These are phyloP conservation scores for Annulohypoxylon stygium DNA, from an alignment of 495 filamentous ascomycete genomes.

Conservation along the genomic window DNA sequence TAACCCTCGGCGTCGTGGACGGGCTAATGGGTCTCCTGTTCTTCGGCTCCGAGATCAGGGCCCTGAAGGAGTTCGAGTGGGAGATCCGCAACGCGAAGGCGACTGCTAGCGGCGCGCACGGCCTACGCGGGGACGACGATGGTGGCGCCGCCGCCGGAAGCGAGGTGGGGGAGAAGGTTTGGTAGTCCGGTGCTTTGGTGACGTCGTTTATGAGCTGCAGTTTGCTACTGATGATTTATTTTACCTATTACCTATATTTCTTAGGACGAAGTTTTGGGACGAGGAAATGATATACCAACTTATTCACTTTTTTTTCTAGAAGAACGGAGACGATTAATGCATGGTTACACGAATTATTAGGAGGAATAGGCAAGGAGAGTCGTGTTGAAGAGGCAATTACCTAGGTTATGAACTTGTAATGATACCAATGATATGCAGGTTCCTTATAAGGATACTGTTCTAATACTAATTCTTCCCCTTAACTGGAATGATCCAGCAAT, in stretches of 20 bases:
- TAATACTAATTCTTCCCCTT: slow-evolving; percentile 26
- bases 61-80: slow-evolving; percentile 95
- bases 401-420: slow-evolving; percentile 17
- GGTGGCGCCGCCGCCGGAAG: slow-evolving; percentile 30
- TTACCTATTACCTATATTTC: background rate
- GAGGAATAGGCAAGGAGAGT: background rate
- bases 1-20: slow-evolving; percentile 81
- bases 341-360: background rate
- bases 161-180: slow-evolving; percentile 28
- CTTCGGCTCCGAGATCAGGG: slow-evolving; percentile 82
- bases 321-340: background rate
- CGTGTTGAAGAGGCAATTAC: slow-evolving; percentile 13
- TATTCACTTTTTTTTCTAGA: background rate
- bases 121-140: slow-evolving; percentile 32
- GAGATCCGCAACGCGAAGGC: slow-evolving; percentile 81
- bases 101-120: slow-evolving; percentile 44
- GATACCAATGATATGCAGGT: slow-evolving; percentile 35
- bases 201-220: background rate
- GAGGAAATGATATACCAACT: background rate
- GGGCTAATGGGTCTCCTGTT: slow-evolving; percentile 90
- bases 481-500: slow-evolving; percentile 24
- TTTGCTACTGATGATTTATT: background rate
- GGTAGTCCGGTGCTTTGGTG: slow-evolving; percentile 2
- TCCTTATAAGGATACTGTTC: slow-evolving; percentile 29
- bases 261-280: background rate